Evolutionary conservation across 2,329 filamentous ascomycete genomes (phyloP), one percentile per base, ranked within the genome.

Genomic region (Colletotrichum viniferum): DNA sequence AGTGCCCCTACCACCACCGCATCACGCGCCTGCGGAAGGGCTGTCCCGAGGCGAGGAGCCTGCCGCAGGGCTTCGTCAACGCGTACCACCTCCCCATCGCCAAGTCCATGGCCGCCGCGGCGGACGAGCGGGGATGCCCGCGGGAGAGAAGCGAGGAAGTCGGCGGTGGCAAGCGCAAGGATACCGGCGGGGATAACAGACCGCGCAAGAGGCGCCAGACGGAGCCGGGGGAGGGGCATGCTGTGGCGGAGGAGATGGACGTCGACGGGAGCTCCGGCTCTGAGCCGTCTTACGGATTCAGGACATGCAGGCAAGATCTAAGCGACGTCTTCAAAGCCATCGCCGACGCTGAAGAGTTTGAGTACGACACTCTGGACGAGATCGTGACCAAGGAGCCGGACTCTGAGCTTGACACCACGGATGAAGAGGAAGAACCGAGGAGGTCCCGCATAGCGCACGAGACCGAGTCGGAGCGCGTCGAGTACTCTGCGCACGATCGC

Each of bases 1-100:
- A 26, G 13, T 76, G 74, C 66, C 24, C 10, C 32, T 74, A 76
- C 61, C 74, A 76, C 66, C 5, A 32, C 36, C 24, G 36, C 30
- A 28, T 74, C 16, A 26, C 48, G 16, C 26, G 36, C 6, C 30
- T 52, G 7, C 48, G 34, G 8, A 38, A 65, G 18, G 63, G 63
- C 3, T 52, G 43, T 7, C 43, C 43, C 43, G 43, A 52, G n/a
- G 12, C n/a, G n/a, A 21, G 55, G 16, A 26, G 21, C n/a, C 55
- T 16, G n/a, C 55, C 55, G 55, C 21, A 58, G 13, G 13, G 55
- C 13, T 58, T 52, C n/a, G 43, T 52, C 43, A 52, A 52, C 43
- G n/a, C 43, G n/a, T 52, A 52, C n/a, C 43, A 52, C 43, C 43
- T 52, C n/a, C 43, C 43, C 43, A 52, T 52, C 43, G 43, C 43